These are phyloP conservation scores for Gossypium herbaceum DNA, from an alignment of 345 rosid species.

Conservation along the genomic window DNA sequence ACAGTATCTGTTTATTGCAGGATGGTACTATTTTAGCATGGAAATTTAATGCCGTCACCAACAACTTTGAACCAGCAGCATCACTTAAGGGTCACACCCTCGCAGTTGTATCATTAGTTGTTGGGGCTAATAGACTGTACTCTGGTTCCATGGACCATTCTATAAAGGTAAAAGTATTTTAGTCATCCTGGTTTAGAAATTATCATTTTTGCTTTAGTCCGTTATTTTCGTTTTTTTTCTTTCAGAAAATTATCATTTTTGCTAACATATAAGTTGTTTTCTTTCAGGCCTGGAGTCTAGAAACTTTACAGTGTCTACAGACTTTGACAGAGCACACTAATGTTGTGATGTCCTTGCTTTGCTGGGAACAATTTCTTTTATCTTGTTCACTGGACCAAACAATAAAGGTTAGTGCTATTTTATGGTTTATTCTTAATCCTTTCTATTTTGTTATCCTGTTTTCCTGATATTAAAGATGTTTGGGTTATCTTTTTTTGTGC, in stretches of 20 bases:
- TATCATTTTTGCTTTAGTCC: neutral
- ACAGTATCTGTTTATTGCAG: constrained; percentile 38
- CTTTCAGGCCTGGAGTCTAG: constrained; percentile 84
- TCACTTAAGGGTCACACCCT: constrained; percentile 62
- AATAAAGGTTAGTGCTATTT: constrained; percentile 51
- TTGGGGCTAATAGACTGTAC: constrained; percentile 87
- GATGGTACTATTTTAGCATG: constrained; percentile 84
- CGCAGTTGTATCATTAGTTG: constrained; percentile 82
- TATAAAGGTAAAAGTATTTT: constrained; percentile 51
- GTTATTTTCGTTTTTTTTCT: constrained; percentile 1
- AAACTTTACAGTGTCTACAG: constrained; percentile 86
- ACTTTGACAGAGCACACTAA: constrained; percentile 67
- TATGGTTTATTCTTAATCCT: neutral
- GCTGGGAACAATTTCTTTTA: constrained; percentile 98
- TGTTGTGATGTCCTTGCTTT: constrained; percentile 93
- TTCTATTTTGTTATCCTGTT: neutral
- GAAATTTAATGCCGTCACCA: constrained; percentile 67
- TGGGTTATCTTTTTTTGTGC: constrained; percentile 19
- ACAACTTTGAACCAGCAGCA: constrained; percentile 79
- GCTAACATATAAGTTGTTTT: constrained; percentile 9
- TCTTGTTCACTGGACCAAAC: constrained; percentile 94
- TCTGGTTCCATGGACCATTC: constrained; percentile 95
- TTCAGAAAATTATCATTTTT: neutral
- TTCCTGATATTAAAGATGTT: neutral
- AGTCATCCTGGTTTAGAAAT: neutral